Percentiles rank a stretch among this genome's conserved stretches.
Evolutionary conservation across 1,284 basidiomycete genomes (phyloP).

Genomic region (Sporisorium sorghi): DNA sequence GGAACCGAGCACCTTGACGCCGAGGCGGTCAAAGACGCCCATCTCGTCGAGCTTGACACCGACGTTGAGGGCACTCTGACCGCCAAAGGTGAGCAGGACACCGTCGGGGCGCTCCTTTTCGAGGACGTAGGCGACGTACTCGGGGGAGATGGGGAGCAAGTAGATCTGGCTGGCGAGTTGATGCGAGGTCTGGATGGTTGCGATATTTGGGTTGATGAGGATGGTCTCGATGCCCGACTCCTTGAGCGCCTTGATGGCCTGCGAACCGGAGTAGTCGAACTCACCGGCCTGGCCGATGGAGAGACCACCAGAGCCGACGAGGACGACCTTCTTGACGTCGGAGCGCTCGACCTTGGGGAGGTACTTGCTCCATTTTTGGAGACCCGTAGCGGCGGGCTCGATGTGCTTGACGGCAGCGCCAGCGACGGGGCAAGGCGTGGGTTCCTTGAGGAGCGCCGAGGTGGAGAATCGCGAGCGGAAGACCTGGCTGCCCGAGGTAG

Average conservation of each 20-base stretch:
- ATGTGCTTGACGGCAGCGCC: constrained; percentile 54
- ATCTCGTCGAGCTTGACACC: constrained; percentile 97
- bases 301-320: constrained; percentile 95
- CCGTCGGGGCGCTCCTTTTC: constrained; percentile 99
- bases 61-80: constrained; percentile 97
- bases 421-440: constrained; percentile 43
- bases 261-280: constrained; percentile 99
- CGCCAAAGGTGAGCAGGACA: constrained; percentile 96
- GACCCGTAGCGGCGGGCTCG: constrained; percentile 56
- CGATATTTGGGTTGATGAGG: constrained; percentile 73
- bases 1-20: constrained; percentile 93
- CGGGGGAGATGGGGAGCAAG: constrained; percentile 94
- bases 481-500: constrained; percentile 32
- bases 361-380: constrained; percentile 64
- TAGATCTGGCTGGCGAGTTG: constrained; percentile 96
- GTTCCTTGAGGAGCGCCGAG: constrained; percentile 37
- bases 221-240: constrained; percentile 96
- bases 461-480: constrained; percentile 54
- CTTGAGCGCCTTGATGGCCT: constrained; percentile 96
- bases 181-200: constrained; percentile 76
- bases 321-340: constrained; percentile 93
- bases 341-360: constrained; percentile 70
- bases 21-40: constrained; percentile 94
- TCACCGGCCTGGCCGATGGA: constrained; percentile 99
- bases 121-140: constrained; percentile 97